Evolutionary conservation across 345 rosid species (phyloP), one percentile per base, ranked within the genome.

Genomic region (Euphorbia tirucalli): DNA sequence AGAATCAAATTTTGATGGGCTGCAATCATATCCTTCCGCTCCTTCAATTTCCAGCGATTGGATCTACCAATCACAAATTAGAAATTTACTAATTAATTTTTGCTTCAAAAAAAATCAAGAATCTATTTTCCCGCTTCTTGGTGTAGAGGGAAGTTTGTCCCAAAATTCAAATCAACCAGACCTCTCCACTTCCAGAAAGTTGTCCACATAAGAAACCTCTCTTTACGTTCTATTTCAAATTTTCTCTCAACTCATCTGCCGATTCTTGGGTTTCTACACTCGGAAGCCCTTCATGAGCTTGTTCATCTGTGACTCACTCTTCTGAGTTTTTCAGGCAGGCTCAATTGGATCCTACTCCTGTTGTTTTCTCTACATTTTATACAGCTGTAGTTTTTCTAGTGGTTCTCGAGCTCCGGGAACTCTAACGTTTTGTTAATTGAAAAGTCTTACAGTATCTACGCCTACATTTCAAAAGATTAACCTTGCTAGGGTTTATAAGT

Each of bases 91-190:
- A 32, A 4, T 41, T 4, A 41, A n/a, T n/a, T 46, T 46, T 59
- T 24, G 30, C 24, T 57, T 57, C 30, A 5, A 24, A 58, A 24
- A 58, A 58, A 24, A 27, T 9, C 7, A 7, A 11, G 27, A 27
- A 8, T 59, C 35, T 18, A 61, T 0, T 35, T 61, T 61, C 86
- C 84, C 85, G 78, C 85, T 44, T 44, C 37, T 68, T 35, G 22
- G 44, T 27, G 19, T 59, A 27, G 31, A 52, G 24, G 61, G 71
- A 13, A 7, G 52, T 41, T 18, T 28, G 43, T 21, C 66, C 43
- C 28, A 25, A 74, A 69, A 66, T 75, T 74, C 73, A 66, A 59
- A 61, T 49, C 18, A 28, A 8, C n/a, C 44, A 4, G 68, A 48
- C 32, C 31, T 19, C 24, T 43, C 54, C 49, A 7, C 10, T 15